Percentiles rank a stretch among this genome's conserved stretches.
Conservation (phyloP, 352 stramenopile genomes). For the Pythium dissimile region DNA sequence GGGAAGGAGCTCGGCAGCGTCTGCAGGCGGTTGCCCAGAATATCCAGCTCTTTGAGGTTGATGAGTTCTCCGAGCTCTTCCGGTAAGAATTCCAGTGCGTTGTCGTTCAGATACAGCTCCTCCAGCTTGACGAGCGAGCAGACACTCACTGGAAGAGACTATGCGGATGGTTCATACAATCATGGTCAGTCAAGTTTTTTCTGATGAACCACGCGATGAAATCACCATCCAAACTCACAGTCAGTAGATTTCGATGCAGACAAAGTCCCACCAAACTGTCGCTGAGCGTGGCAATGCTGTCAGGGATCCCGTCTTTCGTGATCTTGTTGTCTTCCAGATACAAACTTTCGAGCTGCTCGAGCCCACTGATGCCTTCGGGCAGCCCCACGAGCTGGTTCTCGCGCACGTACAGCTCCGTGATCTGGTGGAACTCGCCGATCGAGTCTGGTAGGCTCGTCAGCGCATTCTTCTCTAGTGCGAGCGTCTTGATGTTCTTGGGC, state of each 20-base stretch:
- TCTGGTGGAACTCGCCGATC: constrained; percentile 45
- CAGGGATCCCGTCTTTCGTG: constrained; percentile 52
- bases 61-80: constrained; percentile 70
- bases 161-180: background rate
- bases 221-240: constrained; percentile 27
- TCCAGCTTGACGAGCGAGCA: constrained; percentile 65
- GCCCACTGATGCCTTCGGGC: constrained; percentile 42
- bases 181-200: background rate
- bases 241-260: constrained; percentile 78
- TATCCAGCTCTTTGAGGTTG: constrained; percentile 75
- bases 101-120: constrained; percentile 85
- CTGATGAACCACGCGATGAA: background rate
- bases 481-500: constrained; percentile 59
- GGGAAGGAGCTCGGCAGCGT: constrained; percentile 64
- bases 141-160: constrained; percentile 61
- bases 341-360: constrained; percentile 69
- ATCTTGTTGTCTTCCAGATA: constrained; percentile 88
- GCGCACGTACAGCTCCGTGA: constrained; percentile 82
- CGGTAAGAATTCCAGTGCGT: constrained; percentile 55
- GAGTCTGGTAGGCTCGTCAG: constrained; percentile 45
- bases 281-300: constrained; percentile 40
- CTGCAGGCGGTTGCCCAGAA: constrained; percentile 66
- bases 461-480: constrained; percentile 81
- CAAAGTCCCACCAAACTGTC: constrained; percentile 61
- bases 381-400: constrained; percentile 69